A percentile compares a stretch with the other conserved stretches of the same genome.
Conservation (phyloP, 108 stramenopile genomes). For the Skeletonema marinoi region DNA sequence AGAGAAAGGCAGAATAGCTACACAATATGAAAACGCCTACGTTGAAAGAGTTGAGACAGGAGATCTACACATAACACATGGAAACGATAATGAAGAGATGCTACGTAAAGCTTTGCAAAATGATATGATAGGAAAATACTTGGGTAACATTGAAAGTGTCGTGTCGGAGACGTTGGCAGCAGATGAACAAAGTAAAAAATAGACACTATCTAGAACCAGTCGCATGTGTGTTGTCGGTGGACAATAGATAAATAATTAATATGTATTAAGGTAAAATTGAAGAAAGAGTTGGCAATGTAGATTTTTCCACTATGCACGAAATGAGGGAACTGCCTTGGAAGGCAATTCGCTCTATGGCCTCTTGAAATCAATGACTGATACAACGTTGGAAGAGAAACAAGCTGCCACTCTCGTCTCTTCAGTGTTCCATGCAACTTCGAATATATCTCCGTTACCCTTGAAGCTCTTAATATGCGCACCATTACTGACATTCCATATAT, state of each 20-base stretch:
- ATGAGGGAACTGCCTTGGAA: neutral
- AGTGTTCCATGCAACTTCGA: slow-evolving; percentile 94
- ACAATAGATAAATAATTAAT: slow-evolving; percentile 4
- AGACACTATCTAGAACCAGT: too few species aligned
- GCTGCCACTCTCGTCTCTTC: slow-evolving; percentile 90
- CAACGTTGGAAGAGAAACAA: slow-evolving; percentile 89
- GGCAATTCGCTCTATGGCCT: slow-evolving; percentile 14
- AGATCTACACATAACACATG: slow-evolving; percentile 6
- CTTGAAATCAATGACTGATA: slow-evolving; percentile 87
- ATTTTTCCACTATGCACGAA: slow-evolving; percentile 13
- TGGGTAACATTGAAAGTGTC: neutral
- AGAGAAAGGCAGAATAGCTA: slow-evolving; percentile 11
- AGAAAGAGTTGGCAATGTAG: neutral
- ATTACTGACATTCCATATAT: slow-evolving; percentile 88
- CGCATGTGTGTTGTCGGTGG: neutral
- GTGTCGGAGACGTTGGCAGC: neutral
- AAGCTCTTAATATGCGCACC: slow-evolving; percentile 83
- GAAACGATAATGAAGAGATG: slow-evolving; percentile 19
- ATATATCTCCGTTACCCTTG: slow-evolving; percentile 91
- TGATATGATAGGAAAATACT: neutral
- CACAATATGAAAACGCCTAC: slow-evolving; percentile 19
- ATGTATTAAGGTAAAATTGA: neutral
- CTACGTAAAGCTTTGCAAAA: neutral
- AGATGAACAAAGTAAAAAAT: neutral
- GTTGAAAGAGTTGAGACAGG: neutral